phyloP scores from a whole-genome alignment of 495 filamentous ascomycete genomes.

The Penicillium chermesinum region DNA sequence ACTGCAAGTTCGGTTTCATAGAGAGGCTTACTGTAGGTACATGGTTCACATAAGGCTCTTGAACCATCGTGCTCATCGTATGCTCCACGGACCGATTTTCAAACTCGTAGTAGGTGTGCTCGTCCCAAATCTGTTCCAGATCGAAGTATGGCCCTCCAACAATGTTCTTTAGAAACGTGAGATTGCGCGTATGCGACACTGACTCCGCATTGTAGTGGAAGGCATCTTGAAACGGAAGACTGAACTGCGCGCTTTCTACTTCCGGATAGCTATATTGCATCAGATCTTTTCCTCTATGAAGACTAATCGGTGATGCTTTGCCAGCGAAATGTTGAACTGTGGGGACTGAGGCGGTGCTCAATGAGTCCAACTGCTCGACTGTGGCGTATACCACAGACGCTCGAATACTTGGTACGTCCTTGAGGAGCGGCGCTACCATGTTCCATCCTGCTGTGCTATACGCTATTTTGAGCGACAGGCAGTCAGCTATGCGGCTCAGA shows the following conservation, averaged over 20 bases:
- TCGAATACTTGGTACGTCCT: not conserved
- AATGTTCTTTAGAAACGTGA: slow-evolving; percentile 9
- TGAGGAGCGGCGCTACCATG: not conserved
- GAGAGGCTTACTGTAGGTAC: slow-evolving; percentile 33
- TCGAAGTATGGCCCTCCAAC: slow-evolving; percentile 39
- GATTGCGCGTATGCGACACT: slow-evolving; percentile 16
- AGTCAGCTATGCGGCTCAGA: too few species aligned
- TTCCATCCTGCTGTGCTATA: not conserved
- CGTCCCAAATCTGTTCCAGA: slow-evolving; percentile 51
- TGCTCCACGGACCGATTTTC: slow-evolving; percentile 19
- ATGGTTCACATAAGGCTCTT: slow-evolving; percentile 50
- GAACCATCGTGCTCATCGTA: slow-evolving; percentile 46
- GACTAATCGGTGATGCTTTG: not conserved
- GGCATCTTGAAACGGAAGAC: slow-evolving; percentile 1
- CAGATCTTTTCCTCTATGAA: not conserved
- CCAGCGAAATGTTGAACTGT: not conserved
- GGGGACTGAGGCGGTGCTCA: not conserved
- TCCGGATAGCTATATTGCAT: not conserved
- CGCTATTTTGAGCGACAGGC: too few species aligned
- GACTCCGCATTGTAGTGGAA: slow-evolving; percentile 14
- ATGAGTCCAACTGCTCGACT: not conserved
- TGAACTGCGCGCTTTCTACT: not conserved
- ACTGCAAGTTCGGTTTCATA: too few species aligned
- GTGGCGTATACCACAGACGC: not conserved
- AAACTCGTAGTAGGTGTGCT: slow-evolving; percentile 38